Base-by-base conservation (phyloP, 768 basidiomycete genomes). In the Ramaria sp. region DNA sequence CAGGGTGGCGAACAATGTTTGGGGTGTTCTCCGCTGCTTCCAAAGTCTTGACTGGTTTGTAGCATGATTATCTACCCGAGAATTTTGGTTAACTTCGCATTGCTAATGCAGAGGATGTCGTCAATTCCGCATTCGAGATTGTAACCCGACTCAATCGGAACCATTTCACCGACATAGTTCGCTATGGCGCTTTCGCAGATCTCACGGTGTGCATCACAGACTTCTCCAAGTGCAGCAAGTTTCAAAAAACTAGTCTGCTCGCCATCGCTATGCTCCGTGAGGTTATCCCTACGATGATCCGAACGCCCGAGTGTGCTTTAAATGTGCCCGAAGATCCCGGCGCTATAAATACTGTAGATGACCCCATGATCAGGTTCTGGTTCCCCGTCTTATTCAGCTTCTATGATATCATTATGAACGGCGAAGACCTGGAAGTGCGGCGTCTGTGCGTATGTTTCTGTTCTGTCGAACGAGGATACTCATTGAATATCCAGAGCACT, bases 351-450 rank as follows among this genome's bases (percentile, higher is more conserved):
- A 71, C 71, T 41, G 67, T 69, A 50, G 87, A 89, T 59, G 95
- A 96, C 60, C 82, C 81, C 30, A 94, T 93, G 89, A 87, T 97
- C 71, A 87, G 84, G 63, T 97, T 86, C 70, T 99, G 96, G 96
- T 93, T 89, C 74, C 96, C 96, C 0, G 83, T 91, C 1, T 75
- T 98, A 38, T 95, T 98, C 66, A 88, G 89, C n/a, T 98, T 97
- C 74, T 97, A 94, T 70, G 96, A 98, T 68, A 95, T 99, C 54
- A 95, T 99, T 67, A 98, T 99, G 95, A 98, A 96, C 60, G 96
- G 92, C 17, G 96, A 98, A 68, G 96, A 99, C 66, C 73, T 99
- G 27, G 96, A 99, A 79, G 93, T 99, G 53, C 83, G 96, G 63
- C 81, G 94, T 66, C 70, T 97, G 96, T 99, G 67, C 73, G 91